Evolutionary conservation across 208 protist species (phyloP), one percentile per base, ranked within the genome.

Genomic region (Trypanosoma lewisi): DNA sequence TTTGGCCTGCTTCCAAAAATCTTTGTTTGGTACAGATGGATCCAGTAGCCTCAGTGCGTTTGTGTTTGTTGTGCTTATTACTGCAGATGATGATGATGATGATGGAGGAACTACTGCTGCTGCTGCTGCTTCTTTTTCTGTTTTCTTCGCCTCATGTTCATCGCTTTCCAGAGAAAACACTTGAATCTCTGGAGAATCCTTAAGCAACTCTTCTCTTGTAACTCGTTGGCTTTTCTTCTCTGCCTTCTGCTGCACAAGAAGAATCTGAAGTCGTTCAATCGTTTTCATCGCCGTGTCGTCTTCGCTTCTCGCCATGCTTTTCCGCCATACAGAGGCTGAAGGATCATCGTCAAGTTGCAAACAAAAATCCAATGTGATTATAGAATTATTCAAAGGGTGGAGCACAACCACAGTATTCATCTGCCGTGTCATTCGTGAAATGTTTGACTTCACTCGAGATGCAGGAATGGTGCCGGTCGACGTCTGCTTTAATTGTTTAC

Each of bases 221-320:
- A 61, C 50, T 21, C 55, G 60, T 62, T 82, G 75, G 6, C 61
- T 63, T 14, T 4, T 64, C 50, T 64, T 73, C 57, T 72, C 75
- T 41, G 21, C 27, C 17, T 45, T 58, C 31, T 53, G n/a, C 39
- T 67, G 48, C 5, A 73, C 63, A 36, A 90, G 82, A 28, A 96
- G 80, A 62, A 96, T 70, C 9, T 79, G 82, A 39, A 96, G 83
- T 33, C 89, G 89, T 27, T 89, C 83, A 31, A 96, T 64, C 41
- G 85, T 88, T 64, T 84, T 85, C 0, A 51, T 42, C 0, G 86
- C 89, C 8, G 57, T 27, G 58, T 87, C 84, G 17, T 68, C 63
- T 19, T 71, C 74, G n/a, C 83, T 77, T n/a, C 89, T 80, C 17
- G 70, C 76, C 85, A 96, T 87, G 34, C 78, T 87, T 63, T 96